phyloP scores from a whole-genome alignment of 2,329 filamentous ascomycete genomes.

The Nemania bipapillata region DNA sequence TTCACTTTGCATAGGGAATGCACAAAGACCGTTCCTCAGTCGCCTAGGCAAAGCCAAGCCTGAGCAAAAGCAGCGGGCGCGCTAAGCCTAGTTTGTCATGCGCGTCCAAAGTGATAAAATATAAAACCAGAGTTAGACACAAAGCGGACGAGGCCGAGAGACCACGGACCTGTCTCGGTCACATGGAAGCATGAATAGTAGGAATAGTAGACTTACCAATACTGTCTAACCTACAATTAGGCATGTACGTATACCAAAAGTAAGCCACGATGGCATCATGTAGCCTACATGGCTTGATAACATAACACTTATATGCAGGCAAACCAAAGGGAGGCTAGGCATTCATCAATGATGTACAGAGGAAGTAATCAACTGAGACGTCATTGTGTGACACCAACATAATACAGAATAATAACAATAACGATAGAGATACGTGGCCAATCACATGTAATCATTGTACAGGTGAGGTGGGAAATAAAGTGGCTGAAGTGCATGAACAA shows the following conservation, averaged over 20 bases:
- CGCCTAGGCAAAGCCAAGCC: background rate
- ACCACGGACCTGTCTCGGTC: background rate
- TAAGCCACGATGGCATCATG: background rate
- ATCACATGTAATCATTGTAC: background rate
- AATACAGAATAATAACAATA: background rate
- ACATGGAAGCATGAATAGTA: background rate
- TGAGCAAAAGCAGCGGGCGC: background rate
- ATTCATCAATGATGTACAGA: too few species aligned
- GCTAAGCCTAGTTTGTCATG: background rate
- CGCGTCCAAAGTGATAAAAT: too few species aligned
- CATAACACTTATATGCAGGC: background rate
- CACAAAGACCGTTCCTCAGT: background rate
- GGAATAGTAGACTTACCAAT: background rate
- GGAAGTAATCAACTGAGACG: background rate
- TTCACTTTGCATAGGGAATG: background rate
- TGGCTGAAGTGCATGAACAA: slow-evolving; percentile 19
- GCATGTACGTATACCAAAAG: background rate
- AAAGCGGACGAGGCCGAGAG: background rate
- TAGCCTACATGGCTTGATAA: too few species aligned
- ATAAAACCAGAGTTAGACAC: background rate
- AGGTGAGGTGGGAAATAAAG: slow-evolving; percentile 15
- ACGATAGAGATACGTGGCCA: background rate
- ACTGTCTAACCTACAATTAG: background rate
- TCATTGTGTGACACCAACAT: slow-evolving; percentile 1
- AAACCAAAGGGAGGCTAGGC: too few species aligned